Percentiles rank a stretch among this genome's conserved stretches.
Conservation (phyloP, 768 basidiomycete genomes). For the Amanita polypyramis region DNA sequence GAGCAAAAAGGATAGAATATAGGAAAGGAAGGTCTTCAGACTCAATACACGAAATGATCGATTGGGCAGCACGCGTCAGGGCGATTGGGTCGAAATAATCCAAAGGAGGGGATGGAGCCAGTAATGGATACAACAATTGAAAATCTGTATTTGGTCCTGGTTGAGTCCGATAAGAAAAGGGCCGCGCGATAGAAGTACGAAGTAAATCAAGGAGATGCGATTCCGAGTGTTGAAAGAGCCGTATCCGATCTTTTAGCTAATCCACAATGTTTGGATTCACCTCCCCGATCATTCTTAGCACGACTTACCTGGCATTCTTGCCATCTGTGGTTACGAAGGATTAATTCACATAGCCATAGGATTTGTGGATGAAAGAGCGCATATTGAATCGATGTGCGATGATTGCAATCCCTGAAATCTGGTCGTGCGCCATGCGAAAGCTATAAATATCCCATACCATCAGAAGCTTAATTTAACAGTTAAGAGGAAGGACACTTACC, state of each 20-base stretch:
- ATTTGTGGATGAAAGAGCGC: constrained; percentile 49
- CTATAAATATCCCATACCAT: constrained; percentile 20
- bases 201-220: constrained; percentile 28
- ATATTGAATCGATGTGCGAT: constrained; percentile 64
- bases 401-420: constrained; percentile 62
- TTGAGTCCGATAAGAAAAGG: not conserved
- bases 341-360: constrained; percentile 62
- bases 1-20: constrained; percentile 45
- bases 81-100: constrained; percentile 31
- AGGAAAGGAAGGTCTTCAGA: constrained; percentile 39
- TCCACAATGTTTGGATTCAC: not conserved
- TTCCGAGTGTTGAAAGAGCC: constrained; percentile 13
- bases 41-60: constrained; percentile 43
- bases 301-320: constrained; percentile 45
- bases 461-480: not conserved
- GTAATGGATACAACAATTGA: not conserved
- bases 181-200: constrained; percentile 20
- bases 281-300: not conserved
- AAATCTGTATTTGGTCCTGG: not conserved
- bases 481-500: constrained; percentile 26
- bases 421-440: constrained; percentile 63
- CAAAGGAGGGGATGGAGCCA: constrained; percentile 24
- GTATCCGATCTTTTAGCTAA: constrained; percentile 10
- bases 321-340: constrained; percentile 50
- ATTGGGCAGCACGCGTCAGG: constrained; percentile 33